These are phyloP conservation scores for Funneliformis mosseae DNA, from an alignment of 192 early-diverging fungal species.

Conservation along the genomic window DNA sequence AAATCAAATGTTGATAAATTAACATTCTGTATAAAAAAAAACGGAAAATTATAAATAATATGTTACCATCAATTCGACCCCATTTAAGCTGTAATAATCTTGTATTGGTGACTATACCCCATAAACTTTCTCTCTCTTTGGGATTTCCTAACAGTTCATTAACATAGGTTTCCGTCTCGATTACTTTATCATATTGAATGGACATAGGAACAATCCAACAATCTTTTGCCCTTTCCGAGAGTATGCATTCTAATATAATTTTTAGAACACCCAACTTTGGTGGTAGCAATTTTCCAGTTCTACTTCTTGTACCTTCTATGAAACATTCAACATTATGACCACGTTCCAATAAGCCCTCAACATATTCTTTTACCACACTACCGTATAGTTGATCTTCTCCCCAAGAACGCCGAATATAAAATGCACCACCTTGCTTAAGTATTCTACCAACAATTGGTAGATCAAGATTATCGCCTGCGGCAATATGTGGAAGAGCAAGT, in stretches of 20 bases:
- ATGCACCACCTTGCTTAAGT: constrained; percentile 69
- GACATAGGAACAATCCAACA: constrained; percentile 78
- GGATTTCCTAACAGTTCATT: constrained; percentile 79
- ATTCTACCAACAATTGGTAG: constrained; percentile 72
- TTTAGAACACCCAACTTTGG: constrained; percentile 85
- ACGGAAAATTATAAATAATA: background rate
- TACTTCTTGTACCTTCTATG: constrained; percentile 80
- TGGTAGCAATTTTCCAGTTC: constrained; percentile 78
- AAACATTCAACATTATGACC: constrained; percentile 85
- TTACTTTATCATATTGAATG: constrained; percentile 84
- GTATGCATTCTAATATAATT: constrained; percentile 75
- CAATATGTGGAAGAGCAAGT: constrained; percentile 79
- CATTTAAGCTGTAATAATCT: constrained; percentile 66
- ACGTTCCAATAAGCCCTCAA: constrained; percentile 65
- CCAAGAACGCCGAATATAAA: constrained; percentile 81
- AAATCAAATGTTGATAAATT: background rate
- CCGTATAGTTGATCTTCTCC: constrained; percentile 75
- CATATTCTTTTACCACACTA: constrained; percentile 73
- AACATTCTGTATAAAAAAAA: background rate
- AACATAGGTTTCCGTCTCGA: constrained; percentile 78
- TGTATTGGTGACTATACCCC: constrained; percentile 62
- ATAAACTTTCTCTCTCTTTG: constrained; percentile 78
- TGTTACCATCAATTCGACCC: constrained; percentile 74
- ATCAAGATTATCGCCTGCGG: constrained; percentile 84
- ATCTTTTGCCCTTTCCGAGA: constrained; percentile 61